Base-by-base conservation (phyloP, 2,329 filamentous ascomycete species). In the Nigrospora osmanthi region DNA sequence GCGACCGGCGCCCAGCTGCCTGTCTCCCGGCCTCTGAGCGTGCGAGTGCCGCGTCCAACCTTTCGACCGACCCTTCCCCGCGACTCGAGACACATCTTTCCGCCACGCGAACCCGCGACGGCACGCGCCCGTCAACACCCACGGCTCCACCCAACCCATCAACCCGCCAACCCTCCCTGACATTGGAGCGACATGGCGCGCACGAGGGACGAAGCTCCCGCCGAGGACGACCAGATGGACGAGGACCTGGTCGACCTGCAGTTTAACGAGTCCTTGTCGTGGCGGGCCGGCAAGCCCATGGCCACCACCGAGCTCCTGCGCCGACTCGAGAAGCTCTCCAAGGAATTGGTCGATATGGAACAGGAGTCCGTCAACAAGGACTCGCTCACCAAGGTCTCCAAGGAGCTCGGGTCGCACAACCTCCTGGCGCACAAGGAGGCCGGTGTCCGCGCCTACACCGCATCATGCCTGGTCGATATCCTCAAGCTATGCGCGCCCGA, bases 401-500 rank as follows among this genome's bases (percentile, higher is more conserved):
- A 89, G 60, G 87, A 95, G 57, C 76, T 98, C 38, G 88, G 84
- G 6, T 82, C 83, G 51, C 81, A 84, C 49, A 89, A 93, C 58
- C 73, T 98, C 19, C 69, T 98, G 39, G 81, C 80, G 48, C 93
- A 98, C 68, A 95, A 95, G 69, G 93, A 98, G 64, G 86, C 84
- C 52, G 93, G 93, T 45, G 89, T 98, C 52, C 85, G 87, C 64
- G 91, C 93, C 23, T 95, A 86, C 71, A 80, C 87, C 31, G 83
- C 89, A 37, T 87, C 87, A 58, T 97, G 90, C 63, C 74, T 97
- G 49, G 89, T 96, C 44, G 93, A 98, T 63, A 86, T 98, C 54
- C 78, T 98, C 61, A 85, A 87, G 56, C 76, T 98, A 46, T 95
- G 89, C 67, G 93, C 93, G 28, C 93, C 93, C 1, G 85, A 97